These are phyloP conservation scores for Penicillium waksmanii DNA, from an alignment of 495 filamentous ascomycete species.

Conservation along the genomic window DNA sequence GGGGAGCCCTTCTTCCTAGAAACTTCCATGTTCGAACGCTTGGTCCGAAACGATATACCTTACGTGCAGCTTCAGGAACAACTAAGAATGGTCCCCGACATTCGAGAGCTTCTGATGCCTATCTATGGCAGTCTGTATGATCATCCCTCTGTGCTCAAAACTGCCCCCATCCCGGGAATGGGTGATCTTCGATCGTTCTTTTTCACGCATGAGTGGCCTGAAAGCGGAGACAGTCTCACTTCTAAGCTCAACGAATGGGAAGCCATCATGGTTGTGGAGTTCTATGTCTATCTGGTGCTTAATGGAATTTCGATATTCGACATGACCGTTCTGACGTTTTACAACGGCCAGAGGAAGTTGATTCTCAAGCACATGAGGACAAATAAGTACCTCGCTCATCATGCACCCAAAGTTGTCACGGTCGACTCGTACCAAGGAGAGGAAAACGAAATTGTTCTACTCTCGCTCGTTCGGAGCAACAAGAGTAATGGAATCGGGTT, in stretches of 20 bases:
- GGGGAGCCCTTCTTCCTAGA: conserved; percentile 62
- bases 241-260: conserved; percentile 77
- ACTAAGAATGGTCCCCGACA: conserved; percentile 74
- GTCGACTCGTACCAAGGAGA: conserved; percentile 96
- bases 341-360: conserved; percentile 79
- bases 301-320: conserved; percentile 62
- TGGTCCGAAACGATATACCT: conserved; percentile 69
- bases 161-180: conserved; percentile 78
- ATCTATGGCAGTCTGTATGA: conserved; percentile 73
- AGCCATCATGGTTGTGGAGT: conserved; percentile 74
- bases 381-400: conserved; percentile 51
- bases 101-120: conserved; percentile 62
- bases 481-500: conserved; percentile 63
- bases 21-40: conserved; percentile 76
- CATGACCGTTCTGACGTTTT: conserved; percentile 90
- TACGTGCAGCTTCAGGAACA: conserved; percentile 65
- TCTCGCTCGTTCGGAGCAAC: conserved; percentile 84
- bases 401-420: conserved; percentile 70
- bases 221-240: conserved; percentile 63
- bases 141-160: conserved; percentile 65
- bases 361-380: conserved; percentile 57
- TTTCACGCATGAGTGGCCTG: conserved; percentile 72
- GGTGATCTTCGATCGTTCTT: conserved; percentile 68
- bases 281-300: conserved; percentile 71
- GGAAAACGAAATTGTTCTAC: conserved; percentile 83